A percentile compares a stretch with the other conserved stretches of the same genome.
Evolutionary conservation across 208 protist species (phyloP).

Genomic region (Wallacemonas sp.): DNA sequence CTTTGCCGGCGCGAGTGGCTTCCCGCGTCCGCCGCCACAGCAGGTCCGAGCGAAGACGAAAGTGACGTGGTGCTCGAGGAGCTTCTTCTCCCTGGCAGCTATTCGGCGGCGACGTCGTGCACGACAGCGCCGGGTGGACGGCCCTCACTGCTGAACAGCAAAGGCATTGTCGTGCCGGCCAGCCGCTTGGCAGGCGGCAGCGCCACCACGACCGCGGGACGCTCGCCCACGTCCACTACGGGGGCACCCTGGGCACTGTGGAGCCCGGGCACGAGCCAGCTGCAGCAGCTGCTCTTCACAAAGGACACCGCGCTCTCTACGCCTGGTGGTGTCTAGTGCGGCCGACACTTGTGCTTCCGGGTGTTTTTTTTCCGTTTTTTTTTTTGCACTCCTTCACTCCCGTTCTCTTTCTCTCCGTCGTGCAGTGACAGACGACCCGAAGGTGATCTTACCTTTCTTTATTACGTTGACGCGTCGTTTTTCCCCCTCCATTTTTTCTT

Average conservation of each 20-base stretch:
- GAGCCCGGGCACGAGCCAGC: conserved; percentile 6
- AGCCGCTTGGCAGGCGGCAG: neutral
- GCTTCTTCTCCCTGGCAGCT: conserved; percentile 33
- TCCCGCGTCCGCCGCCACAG: neutral
- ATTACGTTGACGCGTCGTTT: neutral
- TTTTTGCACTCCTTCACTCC: neutral
- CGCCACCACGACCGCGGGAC: too few relatives aligned
- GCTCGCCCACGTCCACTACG: too few relatives aligned
- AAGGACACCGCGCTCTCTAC: neutral
- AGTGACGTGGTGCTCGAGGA: conserved; percentile 21
- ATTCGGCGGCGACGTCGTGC: conserved; percentile 9
- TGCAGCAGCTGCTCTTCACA: conserved; percentile 10
- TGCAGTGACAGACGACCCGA: too few relatives aligned
- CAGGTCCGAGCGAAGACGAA: neutral
- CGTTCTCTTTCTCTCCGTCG: neutral
- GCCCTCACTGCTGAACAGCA: neutral
- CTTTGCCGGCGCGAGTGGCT: conserved; percentile 8
- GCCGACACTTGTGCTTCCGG: too few relatives aligned
- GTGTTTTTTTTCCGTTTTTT: neutral
- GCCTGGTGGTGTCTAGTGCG: too few relatives aligned
- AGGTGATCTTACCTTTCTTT: too few relatives aligned
- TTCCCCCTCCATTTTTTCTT: conserved; percentile 11
- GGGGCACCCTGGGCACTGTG: neutral
- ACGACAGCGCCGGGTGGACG: neutral
- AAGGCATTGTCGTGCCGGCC: neutral